phyloP scores from a whole-genome alignment of 495 filamentous ascomycete genomes.

The Rhizodiscina lignyota region DNA sequence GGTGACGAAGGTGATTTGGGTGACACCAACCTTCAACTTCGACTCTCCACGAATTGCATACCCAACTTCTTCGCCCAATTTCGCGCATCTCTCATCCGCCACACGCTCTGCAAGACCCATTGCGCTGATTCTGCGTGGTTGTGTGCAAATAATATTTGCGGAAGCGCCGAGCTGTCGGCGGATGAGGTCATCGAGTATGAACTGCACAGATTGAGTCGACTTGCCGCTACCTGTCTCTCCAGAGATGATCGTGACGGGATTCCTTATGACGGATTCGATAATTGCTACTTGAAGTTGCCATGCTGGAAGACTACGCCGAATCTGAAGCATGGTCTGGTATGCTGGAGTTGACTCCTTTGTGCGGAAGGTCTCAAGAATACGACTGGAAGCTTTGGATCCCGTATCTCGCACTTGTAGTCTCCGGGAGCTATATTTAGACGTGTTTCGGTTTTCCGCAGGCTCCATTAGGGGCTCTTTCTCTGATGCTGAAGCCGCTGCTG shows the following conservation, averaged over 20 bases:
- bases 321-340: slow-evolving; percentile 52
- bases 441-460: slow-evolving; percentile 8
- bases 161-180: slow-evolving; percentile 49
- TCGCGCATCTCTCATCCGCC: slow-evolving; percentile 70
- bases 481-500: slow-evolving; percentile 38
- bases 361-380: slow-evolving; percentile 23
- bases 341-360: slow-evolving; percentile 34
- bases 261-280: slow-evolving; percentile 47
- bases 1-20: slow-evolving; percentile 89
- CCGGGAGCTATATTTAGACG: not conserved
- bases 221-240: slow-evolving; percentile 96
- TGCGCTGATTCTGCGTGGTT: slow-evolving; percentile 87
- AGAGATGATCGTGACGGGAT: slow-evolving; percentile 88
- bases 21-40: slow-evolving; percentile 44
- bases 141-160: slow-evolving; percentile 91
- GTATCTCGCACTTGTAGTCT: not conserved
- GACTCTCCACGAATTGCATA: slow-evolving; percentile 92
- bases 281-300: slow-evolving; percentile 71
- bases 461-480: slow-evolving; percentile 1
- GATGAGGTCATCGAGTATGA: slow-evolving; percentile 86
- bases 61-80: slow-evolving; percentile 76
- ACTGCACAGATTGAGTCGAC: slow-evolving; percentile 93
- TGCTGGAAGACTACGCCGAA: slow-evolving; percentile 62
- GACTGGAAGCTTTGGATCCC: not conserved
- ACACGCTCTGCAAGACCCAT: slow-evolving; percentile 88